Percentiles rank a stretch among this genome's conserved stretches.
Evolutionary conservation across 805 yeast species (phyloP).

Genomic region (Cyberlindnera misumaiensis): DNA sequence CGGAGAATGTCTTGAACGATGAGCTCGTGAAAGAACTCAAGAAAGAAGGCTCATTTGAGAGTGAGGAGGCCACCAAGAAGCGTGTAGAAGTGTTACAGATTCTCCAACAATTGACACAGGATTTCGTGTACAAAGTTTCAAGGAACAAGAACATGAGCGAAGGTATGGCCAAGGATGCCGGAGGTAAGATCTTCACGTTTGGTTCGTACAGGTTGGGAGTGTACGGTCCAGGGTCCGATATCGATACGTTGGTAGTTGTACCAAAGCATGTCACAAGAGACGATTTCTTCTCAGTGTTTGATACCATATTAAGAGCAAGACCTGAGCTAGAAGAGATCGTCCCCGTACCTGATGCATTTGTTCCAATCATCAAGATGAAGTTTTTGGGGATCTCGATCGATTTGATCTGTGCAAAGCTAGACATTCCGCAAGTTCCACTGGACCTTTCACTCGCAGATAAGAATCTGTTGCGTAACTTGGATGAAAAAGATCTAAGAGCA

Average conservation of each 20-base stretch:
- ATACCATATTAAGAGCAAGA: constrained; percentile 56
- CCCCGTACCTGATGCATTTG: constrained; percentile 94
- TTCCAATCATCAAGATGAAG: constrained; percentile 90
- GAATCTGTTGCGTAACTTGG: constrained; percentile 76
- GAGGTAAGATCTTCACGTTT: constrained; percentile 94
- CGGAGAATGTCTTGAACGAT: constrained; percentile 73
- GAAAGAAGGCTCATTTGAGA: constrained; percentile 80
- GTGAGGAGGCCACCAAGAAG: constrained; percentile 74
- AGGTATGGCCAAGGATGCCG: constrained; percentile 96
- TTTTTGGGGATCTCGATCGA: constrained; percentile 92
- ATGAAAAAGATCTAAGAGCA: constrained; percentile 85
- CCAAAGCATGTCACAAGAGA: constrained; percentile 92
- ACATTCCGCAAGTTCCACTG: constrained; percentile 75
- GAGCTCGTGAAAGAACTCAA: constrained; percentile 71
- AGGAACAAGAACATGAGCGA: constrained; percentile 86
- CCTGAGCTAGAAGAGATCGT: constrained; percentile 87
- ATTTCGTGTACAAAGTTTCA: constrained; percentile 79
- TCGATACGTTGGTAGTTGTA: constrained; percentile 92
- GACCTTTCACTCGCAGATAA: constrained; percentile 76
- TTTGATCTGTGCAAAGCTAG: constrained; percentile 76
- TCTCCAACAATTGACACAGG: constrained; percentile 68
- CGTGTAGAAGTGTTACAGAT: constrained; percentile 67
- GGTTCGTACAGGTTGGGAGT: constrained; percentile 95
- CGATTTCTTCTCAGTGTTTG: constrained; percentile 83
- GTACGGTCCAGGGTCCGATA: constrained; percentile 97